phyloP scores from a whole-genome alignment of 805 yeast genomes.

The Wickerhamiella parazyma region DNA sequence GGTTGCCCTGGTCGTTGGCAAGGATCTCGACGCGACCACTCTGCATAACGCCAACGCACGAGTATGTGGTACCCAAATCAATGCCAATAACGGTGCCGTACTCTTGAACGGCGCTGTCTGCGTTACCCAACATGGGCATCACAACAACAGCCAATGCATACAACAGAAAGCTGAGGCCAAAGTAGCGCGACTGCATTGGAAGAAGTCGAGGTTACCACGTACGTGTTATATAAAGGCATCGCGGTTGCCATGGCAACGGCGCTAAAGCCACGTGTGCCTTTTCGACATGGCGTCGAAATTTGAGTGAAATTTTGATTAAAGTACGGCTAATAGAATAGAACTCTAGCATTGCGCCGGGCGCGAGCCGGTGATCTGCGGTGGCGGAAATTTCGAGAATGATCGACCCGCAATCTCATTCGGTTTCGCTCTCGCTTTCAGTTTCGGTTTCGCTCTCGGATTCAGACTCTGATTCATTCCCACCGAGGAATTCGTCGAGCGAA shows the following conservation, averaged over 20 bases:
- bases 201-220: neutral
- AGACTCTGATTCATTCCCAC: neutral
- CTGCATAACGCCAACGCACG: slow-evolving; percentile 85
- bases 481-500: slow-evolving; percentile 4
- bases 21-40: slow-evolving; percentile 82
- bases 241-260: slow-evolving; percentile 6
- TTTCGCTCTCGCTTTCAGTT: neutral
- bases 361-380: too few species aligned
- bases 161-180: slow-evolving; percentile 18
- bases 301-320: neutral
- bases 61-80: slow-evolving; percentile 94
- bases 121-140: slow-evolving; percentile 26
- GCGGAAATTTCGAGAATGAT: neutral
- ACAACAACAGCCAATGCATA: slow-evolving; percentile 26
- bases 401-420: neutral
- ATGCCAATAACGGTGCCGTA: slow-evolving; percentile 64
- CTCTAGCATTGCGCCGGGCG: too few species aligned
- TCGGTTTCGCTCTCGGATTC: neutral
- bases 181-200: slow-evolving; percentile 6
- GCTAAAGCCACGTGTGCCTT: neutral
- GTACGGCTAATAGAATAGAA: too few species aligned
- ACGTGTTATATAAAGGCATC: slow-evolving; percentile 1
- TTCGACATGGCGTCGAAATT: neutral
- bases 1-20: slow-evolving; percentile 94
- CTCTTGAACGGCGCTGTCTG: slow-evolving; percentile 26